A percentile compares a stretch with the other conserved stretches of the same genome.
Conservation (phyloP, 805 yeast genomes). For the Schwanniomyces polymorphus region DNA sequence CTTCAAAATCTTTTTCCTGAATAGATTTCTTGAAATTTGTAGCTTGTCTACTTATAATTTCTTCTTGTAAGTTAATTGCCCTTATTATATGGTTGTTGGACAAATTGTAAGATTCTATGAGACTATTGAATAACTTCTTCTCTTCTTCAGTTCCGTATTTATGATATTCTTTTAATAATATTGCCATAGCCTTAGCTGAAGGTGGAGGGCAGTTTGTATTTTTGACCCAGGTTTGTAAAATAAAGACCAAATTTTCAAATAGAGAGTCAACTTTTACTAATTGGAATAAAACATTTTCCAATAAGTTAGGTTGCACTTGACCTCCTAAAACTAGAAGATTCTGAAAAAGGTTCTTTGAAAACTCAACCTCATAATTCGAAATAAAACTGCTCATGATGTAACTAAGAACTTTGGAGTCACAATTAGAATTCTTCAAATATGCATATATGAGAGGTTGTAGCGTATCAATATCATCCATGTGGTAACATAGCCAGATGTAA, state of each 20-base stretch:
- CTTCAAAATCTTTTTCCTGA: constrained; percentile 1
- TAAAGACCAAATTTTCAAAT: constrained; percentile 25
- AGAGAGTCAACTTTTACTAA: constrained; percentile 26
- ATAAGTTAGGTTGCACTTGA: constrained; percentile 21
- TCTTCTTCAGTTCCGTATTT: constrained; percentile 30
- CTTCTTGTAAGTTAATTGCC: constrained; percentile 19
- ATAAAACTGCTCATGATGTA: constrained; percentile 30
- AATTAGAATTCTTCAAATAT: constrained; percentile 17
- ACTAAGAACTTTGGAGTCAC: constrained; percentile 24
- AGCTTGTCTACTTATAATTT: constrained; percentile 25
- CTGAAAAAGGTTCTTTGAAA: constrained; percentile 24
- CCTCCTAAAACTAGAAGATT: constrained; percentile 20
- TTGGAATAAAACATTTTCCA: constrained; percentile 25
- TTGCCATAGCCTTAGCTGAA: constrained; percentile 23
- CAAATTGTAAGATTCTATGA: constrained; percentile 17
- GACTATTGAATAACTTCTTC: constrained; percentile 15
- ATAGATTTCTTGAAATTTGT: constrained; percentile 23
- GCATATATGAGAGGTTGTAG: constrained; percentile 18
- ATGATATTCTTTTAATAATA: constrained; percentile 27
- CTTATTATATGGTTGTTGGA: constrained; percentile 23
- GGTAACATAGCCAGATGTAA: constrained; percentile 36
- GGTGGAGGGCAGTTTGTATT: constrained; percentile 21
- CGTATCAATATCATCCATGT: constrained; percentile 28
- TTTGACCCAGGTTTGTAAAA: constrained; percentile 27
- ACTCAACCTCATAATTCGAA: constrained; percentile 32